These are phyloP conservation scores for Trichoderma sp. DNA, from an alignment of 2,329 filamentous ascomycete species.

Conservation along the genomic window DNA sequence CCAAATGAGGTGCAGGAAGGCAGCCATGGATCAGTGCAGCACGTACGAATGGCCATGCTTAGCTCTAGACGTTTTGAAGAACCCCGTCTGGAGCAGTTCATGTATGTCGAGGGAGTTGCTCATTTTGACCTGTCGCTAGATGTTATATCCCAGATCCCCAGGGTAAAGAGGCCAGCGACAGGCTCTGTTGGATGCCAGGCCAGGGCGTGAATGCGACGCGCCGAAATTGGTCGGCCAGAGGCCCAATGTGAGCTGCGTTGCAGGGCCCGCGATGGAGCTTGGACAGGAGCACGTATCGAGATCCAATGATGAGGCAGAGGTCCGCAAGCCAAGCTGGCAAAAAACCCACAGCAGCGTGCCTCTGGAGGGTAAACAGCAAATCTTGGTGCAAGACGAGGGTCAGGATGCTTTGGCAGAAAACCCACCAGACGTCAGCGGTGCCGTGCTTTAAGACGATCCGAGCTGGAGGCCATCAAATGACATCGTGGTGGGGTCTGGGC, in stretches of 20 bases:
- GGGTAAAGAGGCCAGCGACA: not conserved
- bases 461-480: conserved; percentile 20
- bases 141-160: not conserved
- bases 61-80: conserved; percentile 48
- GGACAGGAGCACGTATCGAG: not conserved
- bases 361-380: not conserved
- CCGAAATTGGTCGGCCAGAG: not conserved
- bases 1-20: not conserved
- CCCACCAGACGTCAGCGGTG: conserved; percentile 14
- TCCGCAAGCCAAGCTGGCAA: not conserved
- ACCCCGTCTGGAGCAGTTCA: conserved; percentile 48
- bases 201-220: conserved; percentile 3
- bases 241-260: not conserved
- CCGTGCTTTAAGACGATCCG: conserved; percentile 1
- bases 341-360: not conserved
- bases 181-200: not conserved
- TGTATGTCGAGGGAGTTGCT: conserved; percentile 44
- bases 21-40: not conserved
- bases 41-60: conserved; percentile 32
- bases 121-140: conserved; percentile 35
- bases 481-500: conserved; percentile 22
- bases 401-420: not conserved
- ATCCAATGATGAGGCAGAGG: not conserved
- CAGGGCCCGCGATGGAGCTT: not conserved
- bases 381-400: not conserved